Base-by-base conservation (phyloP, 352 stramenopile species). In the Phytophthora cactorum region DNA sequence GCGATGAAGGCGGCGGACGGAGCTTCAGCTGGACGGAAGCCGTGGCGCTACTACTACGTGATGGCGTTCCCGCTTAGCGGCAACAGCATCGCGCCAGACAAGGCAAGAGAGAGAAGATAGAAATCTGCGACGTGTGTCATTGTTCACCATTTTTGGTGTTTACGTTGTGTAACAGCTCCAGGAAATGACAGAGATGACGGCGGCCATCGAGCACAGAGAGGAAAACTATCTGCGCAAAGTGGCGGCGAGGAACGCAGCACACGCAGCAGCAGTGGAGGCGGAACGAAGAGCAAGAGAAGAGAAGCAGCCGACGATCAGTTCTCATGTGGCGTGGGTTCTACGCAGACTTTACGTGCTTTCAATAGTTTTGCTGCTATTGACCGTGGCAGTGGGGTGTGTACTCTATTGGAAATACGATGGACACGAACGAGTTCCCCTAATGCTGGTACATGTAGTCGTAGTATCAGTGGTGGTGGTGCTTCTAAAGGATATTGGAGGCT, bases 21-120 rank as follows among this genome's bases (percentile, higher is more conserved):
- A 36, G 41, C 46, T 38, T 50, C 68, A 0, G 17, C 55, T 3
- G 41, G 59, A 31, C 78, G 81, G 55, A 89, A 90, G 74, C 82
- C 84, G 10, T 93, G 84, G 82, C 81, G 83, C 46, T 91, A 75
- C 70, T 90, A 85, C 74, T 93, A 81, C 64, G 78, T 83, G 25
- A 74, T 91, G 68, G 66, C 62, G 2, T 86, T 91, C 36, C 81
- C 82, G 17, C 61, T 75, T 25, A 39, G 52, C 25, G 57, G 62
- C 17, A 63, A 53, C 25, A 63, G 62, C 17, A 62, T 84, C 14
- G 39, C 71, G 27, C 56, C 57, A 5, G 81, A 91, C 12, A 87
- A 91, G 69, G 84, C 75, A 58, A 27, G 44, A 3, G 43, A 12
- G 22, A 1, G 9, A 4, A 50, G 31, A 22, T 7, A 4, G 15